Evolutionary conservation across 2,329 filamentous ascomycete genomes (phyloP), one percentile per base, ranked within the genome.

Genomic region (Colletotrichum cordylinicola): DNA sequence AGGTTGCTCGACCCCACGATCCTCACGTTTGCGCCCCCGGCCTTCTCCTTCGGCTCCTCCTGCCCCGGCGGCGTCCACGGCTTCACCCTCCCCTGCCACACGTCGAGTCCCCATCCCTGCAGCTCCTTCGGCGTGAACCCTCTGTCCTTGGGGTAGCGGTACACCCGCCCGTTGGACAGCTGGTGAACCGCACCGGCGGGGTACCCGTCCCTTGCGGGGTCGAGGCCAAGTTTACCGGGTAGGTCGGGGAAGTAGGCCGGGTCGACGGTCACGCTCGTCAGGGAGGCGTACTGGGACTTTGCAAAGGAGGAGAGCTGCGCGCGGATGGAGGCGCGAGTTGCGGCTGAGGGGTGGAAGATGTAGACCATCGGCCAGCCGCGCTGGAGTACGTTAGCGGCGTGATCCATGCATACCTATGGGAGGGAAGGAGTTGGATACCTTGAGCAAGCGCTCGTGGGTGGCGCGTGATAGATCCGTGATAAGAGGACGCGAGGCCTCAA

Each of bases 351-450:
- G 9, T 82, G 81, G 72, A 86, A 85, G 64, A 86, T 76, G 76
- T 85, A 86, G 58, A 86, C 79, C 77, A 86, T 85, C 8, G 84
- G 81, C 81, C 81, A 83, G 24, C 80, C 83, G 58, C 82, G 82
- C 74, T 75, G 16, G 8, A 80, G 33, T 61, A 48, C 5, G 12
- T 35, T 72, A 75, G 78, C 12, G 3, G 6, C 1, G 33, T 64
- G 7, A 7, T 6, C 33, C 21, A 35, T 13, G 35, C 21, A 27
- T 35, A n/a, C n/a, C n/a, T n/a, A 10, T 18, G 6, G 7, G 24
- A 12, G 18, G 35, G 18, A 33, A 16, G n/a, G 69, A 27, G 18
- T 18, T 4, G 79, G 84, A 79, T 67, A 85, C 84, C 52, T 84
- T 80, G 24, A 84, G 79, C 13, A 84, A 78, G 39, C 83, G 80